A percentile compares a stretch with the other conserved stretches of the same genome.
phyloP scores from a whole-genome alignment of 2,329 filamentous ascomycete genomes.

The Westerdykella sp. region DNA sequence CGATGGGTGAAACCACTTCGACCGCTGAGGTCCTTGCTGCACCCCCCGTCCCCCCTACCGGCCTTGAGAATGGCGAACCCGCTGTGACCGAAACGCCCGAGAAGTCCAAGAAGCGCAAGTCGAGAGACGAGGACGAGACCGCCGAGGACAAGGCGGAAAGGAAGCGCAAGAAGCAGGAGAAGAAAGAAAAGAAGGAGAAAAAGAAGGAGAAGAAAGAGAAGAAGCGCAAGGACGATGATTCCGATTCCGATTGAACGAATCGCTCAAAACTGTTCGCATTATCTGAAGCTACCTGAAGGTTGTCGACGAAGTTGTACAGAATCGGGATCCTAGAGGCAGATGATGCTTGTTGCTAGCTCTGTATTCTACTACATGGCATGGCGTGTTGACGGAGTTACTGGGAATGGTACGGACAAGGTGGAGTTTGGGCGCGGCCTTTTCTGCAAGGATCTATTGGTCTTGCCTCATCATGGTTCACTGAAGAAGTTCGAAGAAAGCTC shows the following conservation, averaged over 20 bases:
- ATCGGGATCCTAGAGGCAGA: neutral
- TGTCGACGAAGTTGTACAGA: too few species aligned
- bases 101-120: slow-evolving; percentile 44
- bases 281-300: too few species aligned
- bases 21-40: slow-evolving; percentile 33
- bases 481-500: neutral
- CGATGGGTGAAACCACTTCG: slow-evolving; percentile 28
- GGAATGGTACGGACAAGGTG: slow-evolving; percentile 19
- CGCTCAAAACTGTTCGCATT: neutral
- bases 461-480: neutral
- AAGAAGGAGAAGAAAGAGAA: slow-evolving; percentile 51
- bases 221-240: slow-evolving; percentile 28
- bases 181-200: slow-evolving; percentile 73
- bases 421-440: slow-evolving; percentile 26
- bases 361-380: slow-evolving; percentile 33
- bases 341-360: slow-evolving; percentile 14
- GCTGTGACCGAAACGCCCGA: slow-evolving; percentile 17
- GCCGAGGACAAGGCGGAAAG: slow-evolving; percentile 45
- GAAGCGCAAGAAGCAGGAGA: slow-evolving; percentile 68
- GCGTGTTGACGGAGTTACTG: slow-evolving; percentile 22
- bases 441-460: neutral
- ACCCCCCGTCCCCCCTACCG: slow-evolving; percentile 31
- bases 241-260: slow-evolving; percentile 27
- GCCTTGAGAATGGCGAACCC: slow-evolving; percentile 13
- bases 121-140: slow-evolving; percentile 43